phyloP scores from a whole-genome alignment of 2,329 filamentous ascomycete genomes.

The Cercospora citrullina region DNA sequence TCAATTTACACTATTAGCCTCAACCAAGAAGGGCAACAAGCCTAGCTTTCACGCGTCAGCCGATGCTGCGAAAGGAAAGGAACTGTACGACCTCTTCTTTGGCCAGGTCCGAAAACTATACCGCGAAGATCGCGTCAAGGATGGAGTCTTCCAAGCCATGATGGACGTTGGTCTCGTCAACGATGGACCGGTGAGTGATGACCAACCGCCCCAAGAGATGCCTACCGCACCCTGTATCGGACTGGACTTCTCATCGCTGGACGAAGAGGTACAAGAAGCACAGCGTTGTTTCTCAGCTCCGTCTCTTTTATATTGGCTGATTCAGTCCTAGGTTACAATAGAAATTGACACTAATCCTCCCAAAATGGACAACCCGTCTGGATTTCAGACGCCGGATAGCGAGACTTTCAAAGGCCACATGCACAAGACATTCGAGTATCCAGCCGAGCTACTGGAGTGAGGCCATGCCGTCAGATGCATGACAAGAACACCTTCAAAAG shows the following conservation, averaged over 20 bases:
- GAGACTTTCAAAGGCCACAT: slow-evolving; percentile 37
- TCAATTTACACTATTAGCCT: slow-evolving; percentile 91
- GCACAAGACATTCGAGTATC: slow-evolving; percentile 39
- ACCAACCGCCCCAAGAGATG: slow-evolving; percentile 14
- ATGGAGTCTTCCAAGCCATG: slow-evolving; percentile 98
- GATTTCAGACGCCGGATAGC: slow-evolving; percentile 31
- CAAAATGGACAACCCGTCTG: slow-evolving; percentile 40
- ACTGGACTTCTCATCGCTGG: slow-evolving; percentile 57
- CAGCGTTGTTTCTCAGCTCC: slow-evolving; percentile 13
- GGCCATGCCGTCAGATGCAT: neutral
- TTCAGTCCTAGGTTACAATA: slow-evolving; percentile 48
- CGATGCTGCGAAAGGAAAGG: slow-evolving; percentile 72
- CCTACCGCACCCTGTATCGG: slow-evolving; percentile 19
- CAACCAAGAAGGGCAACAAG: slow-evolving; percentile 93
- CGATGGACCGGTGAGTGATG: slow-evolving; percentile 67
- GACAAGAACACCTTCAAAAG: neutral
- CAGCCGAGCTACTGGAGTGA: slow-evolving; percentile 41
- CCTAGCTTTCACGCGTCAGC: slow-evolving; percentile 92
- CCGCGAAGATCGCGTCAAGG: slow-evolving; percentile 72
- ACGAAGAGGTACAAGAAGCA: slow-evolving; percentile 53
- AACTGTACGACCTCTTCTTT: slow-evolving; percentile 82
- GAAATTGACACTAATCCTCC: slow-evolving; percentile 51
- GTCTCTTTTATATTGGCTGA: slow-evolving; percentile 14
- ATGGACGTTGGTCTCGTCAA: slow-evolving; percentile 96
- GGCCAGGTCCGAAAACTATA: slow-evolving; percentile 73